Evolutionary conservation across 306 rosid species (phyloP).

Genomic region (Trifolium fragiferum): DNA sequence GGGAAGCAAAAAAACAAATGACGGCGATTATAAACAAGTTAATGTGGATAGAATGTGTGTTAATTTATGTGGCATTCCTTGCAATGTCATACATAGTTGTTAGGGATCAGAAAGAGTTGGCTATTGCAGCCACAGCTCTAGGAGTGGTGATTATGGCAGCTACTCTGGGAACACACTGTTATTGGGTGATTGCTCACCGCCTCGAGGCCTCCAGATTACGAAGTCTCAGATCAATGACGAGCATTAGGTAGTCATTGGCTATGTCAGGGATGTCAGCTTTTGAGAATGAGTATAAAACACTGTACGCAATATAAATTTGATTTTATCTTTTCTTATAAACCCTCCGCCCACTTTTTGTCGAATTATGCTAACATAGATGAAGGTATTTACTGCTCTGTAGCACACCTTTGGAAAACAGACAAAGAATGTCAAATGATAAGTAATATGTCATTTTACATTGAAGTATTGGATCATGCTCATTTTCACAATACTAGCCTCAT

Average conservation of each 20-base stretch:
- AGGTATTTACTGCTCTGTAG: conserved; percentile 32
- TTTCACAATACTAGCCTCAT: conserved; percentile 13
- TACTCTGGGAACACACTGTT: conserved; percentile 74
- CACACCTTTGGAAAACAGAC: conserved; percentile 36
- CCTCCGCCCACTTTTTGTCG: too few species aligned
- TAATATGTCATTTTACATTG: conserved; percentile 11
- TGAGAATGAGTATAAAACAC: conserved; percentile 62
- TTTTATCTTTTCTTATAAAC: too few species aligned
- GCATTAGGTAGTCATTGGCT: conserved; percentile 58
- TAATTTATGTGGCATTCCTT: conserved; percentile 73
- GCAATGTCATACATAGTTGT: conserved; percentile 79
- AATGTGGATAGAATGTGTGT: conserved; percentile 84
- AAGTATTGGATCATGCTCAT: conserved; percentile 19
- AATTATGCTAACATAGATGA: conserved; percentile 23
- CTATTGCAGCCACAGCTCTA: conserved; percentile 63
- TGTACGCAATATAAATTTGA: conserved; percentile 65
- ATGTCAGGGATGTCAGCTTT: conserved; percentile 63
- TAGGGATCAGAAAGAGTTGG: conserved; percentile 65
- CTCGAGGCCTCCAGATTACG: conserved; percentile 61
- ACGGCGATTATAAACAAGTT: conserved; percentile 77
- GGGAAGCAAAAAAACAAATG: conserved; percentile 66
- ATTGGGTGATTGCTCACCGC: conserved; percentile 69
- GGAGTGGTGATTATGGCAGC: conserved; percentile 79
- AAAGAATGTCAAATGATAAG: conserved; percentile 20
- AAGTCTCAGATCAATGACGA: conserved; percentile 61